These are phyloP conservation scores for Lachancea fermentati DNA, from an alignment of 805 yeast species.

Conservation along the genomic window DNA sequence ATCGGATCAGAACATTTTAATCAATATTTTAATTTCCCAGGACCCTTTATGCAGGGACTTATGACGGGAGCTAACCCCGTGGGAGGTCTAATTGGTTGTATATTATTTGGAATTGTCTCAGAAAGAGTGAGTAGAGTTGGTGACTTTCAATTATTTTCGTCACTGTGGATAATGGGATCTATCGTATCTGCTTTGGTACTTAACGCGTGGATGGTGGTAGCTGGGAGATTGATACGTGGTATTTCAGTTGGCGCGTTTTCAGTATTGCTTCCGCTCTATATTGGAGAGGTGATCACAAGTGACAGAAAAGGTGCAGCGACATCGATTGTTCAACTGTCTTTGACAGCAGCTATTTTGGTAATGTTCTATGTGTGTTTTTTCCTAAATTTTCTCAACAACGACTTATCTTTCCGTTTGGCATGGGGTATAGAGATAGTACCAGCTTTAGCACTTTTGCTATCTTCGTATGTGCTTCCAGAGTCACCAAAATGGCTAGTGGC, in stretches of 20 bases:
- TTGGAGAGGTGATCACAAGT: conserved; percentile 45
- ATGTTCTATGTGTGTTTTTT: conserved; percentile 48
- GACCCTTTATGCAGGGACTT: conserved; percentile 58
- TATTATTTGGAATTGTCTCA: conserved; percentile 44
- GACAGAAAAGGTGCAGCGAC: conserved; percentile 46
- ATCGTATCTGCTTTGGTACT: conserved; percentile 27
- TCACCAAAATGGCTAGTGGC: conserved; percentile 53
- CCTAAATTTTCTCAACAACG: conserved; percentile 38
- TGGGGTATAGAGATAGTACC: conserved; percentile 58
- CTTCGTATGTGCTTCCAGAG: conserved; percentile 43
- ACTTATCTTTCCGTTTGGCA: conserved; percentile 55
- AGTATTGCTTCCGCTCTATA: conserved; percentile 50
- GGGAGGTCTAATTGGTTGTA: conserved; percentile 60
- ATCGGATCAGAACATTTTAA: conserved; percentile 45
- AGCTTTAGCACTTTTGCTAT: conserved; percentile 39
- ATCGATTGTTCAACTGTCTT: conserved; percentile 50
- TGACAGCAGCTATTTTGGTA: conserved; percentile 53
- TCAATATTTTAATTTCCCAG: conserved; percentile 48
- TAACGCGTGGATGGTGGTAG: conserved; percentile 41
- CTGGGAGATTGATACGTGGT: conserved; percentile 48
- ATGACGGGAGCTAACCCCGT: conserved; percentile 72
- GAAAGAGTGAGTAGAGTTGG: conserved; percentile 56
- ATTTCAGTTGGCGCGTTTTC: conserved; percentile 51
- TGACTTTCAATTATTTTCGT: conserved; percentile 46
- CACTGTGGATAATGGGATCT: conserved; percentile 55